These are phyloP conservation scores for Moesziomyces aphidis DNA, from an alignment of 1,284 basidiomycete species.

Conservation along the genomic window DNA sequence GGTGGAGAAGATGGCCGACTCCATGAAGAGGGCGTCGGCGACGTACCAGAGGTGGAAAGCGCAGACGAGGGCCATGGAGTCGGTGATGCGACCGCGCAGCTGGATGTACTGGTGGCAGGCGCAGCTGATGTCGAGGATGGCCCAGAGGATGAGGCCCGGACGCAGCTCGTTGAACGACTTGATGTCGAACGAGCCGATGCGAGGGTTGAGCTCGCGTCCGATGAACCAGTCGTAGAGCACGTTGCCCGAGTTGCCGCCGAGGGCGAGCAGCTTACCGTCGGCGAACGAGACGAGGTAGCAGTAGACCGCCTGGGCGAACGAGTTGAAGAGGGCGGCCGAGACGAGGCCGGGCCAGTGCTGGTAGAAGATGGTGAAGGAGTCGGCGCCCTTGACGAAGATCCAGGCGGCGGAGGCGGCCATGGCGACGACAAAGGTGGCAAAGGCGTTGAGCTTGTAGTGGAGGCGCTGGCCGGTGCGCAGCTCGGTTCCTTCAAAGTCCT, in stretches of 20 bases:
- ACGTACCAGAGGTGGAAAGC: conserved; percentile 90
- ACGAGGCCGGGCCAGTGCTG: conserved; percentile 91
- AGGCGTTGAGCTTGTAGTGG: conserved; percentile 94
- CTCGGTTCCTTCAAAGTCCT: conserved; percentile 81
- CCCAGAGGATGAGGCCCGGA: conserved; percentile 95
- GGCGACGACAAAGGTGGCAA: conserved; percentile 79
- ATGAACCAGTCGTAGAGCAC: conserved; percentile 96
- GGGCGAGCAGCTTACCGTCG: conserved; percentile 76
- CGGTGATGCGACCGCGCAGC: conserved; percentile 79
- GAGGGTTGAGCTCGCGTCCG: conserved; percentile 92
- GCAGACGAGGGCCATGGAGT: conserved; percentile 91
- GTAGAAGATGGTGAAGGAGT: conserved; percentile 87
- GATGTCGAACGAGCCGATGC: conserved; percentile 87
- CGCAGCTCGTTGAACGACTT: conserved; percentile 87
- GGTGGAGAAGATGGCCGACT: conserved; percentile 83
- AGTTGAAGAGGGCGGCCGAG: conserved; percentile 85
- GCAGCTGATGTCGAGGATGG: conserved; percentile 89
- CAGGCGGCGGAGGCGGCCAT: conserved; percentile 74
- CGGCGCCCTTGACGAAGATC: conserved; percentile 79
- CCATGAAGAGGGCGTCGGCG: conserved; percentile 73
- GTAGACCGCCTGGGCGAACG: conserved; percentile 74
- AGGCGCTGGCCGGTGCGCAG: conserved; percentile 82
- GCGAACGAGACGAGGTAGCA: conserved; percentile 82
- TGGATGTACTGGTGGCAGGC: conserved; percentile 88
- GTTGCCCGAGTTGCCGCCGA: conserved; percentile 91